Evolutionary conservation across 331 rosid genomes (phyloP), one percentile per base, ranked within the genome.

Genomic region (Ulmus americana): DNA sequence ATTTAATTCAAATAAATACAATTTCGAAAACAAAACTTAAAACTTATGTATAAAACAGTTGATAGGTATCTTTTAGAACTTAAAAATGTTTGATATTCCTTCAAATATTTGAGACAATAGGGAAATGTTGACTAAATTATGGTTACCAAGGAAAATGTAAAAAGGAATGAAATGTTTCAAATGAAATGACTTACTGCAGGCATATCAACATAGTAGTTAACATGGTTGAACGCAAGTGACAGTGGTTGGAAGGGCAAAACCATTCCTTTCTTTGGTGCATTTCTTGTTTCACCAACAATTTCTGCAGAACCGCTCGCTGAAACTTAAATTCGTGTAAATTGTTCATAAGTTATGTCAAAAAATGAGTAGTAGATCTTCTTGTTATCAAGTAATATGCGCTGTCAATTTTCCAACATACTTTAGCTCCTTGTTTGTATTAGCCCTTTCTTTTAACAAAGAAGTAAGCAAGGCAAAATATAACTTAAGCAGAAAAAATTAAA

Each of bases 171-270:
- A 28, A 28, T 28, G 3, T 28, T 28, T 28, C 35, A 28, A 2
- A 28, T 28, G 35, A 55, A 28, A 47, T 59, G 5, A 60, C 85
- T 73, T 58, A 80, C 85, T 39, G 79, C 8, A 14, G 85, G 82
- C 85, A 76, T 80, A 53, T 76, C 82, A 39, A 80, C 85, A 4
- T 49, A 76, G 79, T 80, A 80, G 79, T 73, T 80, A 45, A 80
- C 71, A 61, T 80, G 85, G 77, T 76, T 69, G 60, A 80, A 80
- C 7, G 72, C 69, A 57, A 80, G 77, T 8, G 85, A 73, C 18
- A 76, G 74, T 38, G 82, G 74, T 60, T 61, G 70, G 43, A 81
- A 80, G 40, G 85, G 80, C 59, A 80, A 77, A 59, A 77, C 66
- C 81, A 80, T 76, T 73, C 80, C 85, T 66, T 69, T 77, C 38